Conservation (phyloP, 2,329 filamentous ascomycete genomes). For the Dissoconium aciculare region DNA sequence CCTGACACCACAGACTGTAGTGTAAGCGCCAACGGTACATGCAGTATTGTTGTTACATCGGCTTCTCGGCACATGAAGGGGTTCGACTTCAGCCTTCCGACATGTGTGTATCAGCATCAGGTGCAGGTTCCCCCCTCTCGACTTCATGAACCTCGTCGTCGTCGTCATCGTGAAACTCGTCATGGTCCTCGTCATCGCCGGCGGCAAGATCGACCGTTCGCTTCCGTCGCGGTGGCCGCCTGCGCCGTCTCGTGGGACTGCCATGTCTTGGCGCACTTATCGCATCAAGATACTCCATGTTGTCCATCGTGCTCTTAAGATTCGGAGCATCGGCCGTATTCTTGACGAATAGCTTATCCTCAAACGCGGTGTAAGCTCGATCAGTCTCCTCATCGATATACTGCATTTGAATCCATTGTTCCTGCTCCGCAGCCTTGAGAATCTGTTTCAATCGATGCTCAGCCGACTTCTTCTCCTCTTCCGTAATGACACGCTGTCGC, state of each 20-base stretch:
- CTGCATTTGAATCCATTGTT: constrained; percentile 63
- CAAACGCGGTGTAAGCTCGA: constrained; percentile 61
- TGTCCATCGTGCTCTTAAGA: constrained; percentile 40
- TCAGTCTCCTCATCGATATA: constrained; percentile 71
- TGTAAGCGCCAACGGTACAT: too few relatives aligned
- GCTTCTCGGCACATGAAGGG: too few relatives aligned
- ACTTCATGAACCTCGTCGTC: constrained; percentile 4
- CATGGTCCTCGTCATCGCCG: constrained; percentile 6
- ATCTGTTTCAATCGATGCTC: constrained; percentile 53
- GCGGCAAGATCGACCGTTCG: constrained; percentile 15
- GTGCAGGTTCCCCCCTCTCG: neutral
- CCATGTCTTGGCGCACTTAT: constrained; percentile 41
- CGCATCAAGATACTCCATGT: constrained; percentile 46
- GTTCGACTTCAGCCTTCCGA: too few relatives aligned
- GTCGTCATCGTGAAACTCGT: constrained; percentile 11
- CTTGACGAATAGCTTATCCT: constrained; percentile 52
- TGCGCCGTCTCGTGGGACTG: constrained; percentile 26
- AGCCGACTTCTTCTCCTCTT: constrained; percentile 46
- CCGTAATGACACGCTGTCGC: constrained; percentile 23
- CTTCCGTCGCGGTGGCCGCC: constrained; percentile 19
- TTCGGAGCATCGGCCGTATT: constrained; percentile 31
- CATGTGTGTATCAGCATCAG: too few relatives aligned
- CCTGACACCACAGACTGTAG: too few relatives aligned
- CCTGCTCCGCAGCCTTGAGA: constrained; percentile 62
- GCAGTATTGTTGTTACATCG: too few relatives aligned